A percentile compares a stretch with the other conserved stretches of the same genome.
phyloP scores from a whole-genome alignment of 1,284 basidiomycete genomes.

The Fomitiporia mediterranea region DNA sequence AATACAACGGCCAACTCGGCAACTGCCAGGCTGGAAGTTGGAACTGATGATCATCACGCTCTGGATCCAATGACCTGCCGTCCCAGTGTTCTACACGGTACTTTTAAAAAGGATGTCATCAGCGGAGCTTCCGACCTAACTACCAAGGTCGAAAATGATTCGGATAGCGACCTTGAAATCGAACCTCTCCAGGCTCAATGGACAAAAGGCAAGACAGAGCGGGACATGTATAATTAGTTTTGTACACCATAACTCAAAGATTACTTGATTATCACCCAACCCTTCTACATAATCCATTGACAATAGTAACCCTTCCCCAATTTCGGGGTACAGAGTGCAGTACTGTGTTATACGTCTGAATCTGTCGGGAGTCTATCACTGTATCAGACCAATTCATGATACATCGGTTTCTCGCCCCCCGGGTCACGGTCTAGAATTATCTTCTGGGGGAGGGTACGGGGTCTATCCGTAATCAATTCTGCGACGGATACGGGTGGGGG shows the following conservation, averaged over 20 bases:
- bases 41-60: not conserved
- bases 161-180: slow-evolving; percentile 19
- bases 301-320: not conserved
- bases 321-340: too few relatives aligned
- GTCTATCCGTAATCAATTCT: too few relatives aligned
- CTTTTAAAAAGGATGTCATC: not conserved
- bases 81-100: not conserved
- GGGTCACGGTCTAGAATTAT: too few relatives aligned
- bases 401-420: too few relatives aligned
- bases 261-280: not conserved
- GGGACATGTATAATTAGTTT: not conserved
- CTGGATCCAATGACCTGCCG: not conserved
- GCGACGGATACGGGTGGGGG: too few relatives aligned
- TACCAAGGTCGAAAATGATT: not conserved
- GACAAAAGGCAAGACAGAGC: not conserved
- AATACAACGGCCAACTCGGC: not conserved
- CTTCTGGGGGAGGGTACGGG: too few relatives aligned
- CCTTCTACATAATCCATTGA: not conserved
- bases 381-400: too few relatives aligned
- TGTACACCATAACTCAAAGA: not conserved
- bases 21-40: not conserved
- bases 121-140: not conserved
- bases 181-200: slow-evolving; percentile 1
- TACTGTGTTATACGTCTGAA: too few relatives aligned
- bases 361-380: too few relatives aligned